These are phyloP conservation scores for Huntiella bhutanensis DNA, from an alignment of 2,329 filamentous ascomycete genomes.

Conservation along the genomic window DNA sequence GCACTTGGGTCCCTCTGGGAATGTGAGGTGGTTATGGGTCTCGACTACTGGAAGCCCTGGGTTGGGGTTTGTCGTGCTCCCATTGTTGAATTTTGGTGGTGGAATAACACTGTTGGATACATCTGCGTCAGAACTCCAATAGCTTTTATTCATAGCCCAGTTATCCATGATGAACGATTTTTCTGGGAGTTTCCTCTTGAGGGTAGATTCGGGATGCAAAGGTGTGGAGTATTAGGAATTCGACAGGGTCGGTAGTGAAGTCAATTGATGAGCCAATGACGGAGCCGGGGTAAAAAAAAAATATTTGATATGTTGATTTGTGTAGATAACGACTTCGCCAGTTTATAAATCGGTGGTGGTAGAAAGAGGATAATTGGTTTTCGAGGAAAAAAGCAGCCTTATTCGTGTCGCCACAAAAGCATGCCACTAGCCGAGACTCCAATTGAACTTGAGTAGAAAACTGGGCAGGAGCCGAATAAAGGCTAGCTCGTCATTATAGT, in stretches of 20 bases:
- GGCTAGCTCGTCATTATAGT: too few relatives aligned
- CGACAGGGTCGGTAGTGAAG: background rate
- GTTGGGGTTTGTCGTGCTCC: slow-evolving; percentile 54
- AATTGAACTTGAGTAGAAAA: too few relatives aligned
- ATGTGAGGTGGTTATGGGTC: slow-evolving; percentile 75
- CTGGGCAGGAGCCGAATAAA: too few relatives aligned
- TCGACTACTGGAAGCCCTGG: slow-evolving; percentile 58
- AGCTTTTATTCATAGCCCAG: slow-evolving; percentile 8
- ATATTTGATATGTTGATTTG: background rate
- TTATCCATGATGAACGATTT: slow-evolving; percentile 5
- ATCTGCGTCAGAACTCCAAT: slow-evolving; percentile 9
- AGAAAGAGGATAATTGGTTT: background rate
- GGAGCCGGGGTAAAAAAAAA: background rate
- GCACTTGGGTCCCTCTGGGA: slow-evolving; percentile 65
- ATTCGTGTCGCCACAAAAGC: too few relatives aligned
- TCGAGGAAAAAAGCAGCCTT: too few relatives aligned
- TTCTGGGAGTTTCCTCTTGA: background rate
- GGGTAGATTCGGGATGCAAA: background rate
- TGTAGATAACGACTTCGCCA: background rate
- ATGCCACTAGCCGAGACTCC: too few relatives aligned
- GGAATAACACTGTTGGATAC: slow-evolving; percentile 49
- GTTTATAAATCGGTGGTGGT: background rate
- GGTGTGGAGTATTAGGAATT: background rate
- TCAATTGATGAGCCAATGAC: background rate
- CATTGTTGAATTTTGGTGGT: slow-evolving; percentile 58